These are phyloP conservation scores for Ophiostoma montium DNA, from an alignment of 2,329 filamentous ascomycete species.

Conservation along the genomic window DNA sequence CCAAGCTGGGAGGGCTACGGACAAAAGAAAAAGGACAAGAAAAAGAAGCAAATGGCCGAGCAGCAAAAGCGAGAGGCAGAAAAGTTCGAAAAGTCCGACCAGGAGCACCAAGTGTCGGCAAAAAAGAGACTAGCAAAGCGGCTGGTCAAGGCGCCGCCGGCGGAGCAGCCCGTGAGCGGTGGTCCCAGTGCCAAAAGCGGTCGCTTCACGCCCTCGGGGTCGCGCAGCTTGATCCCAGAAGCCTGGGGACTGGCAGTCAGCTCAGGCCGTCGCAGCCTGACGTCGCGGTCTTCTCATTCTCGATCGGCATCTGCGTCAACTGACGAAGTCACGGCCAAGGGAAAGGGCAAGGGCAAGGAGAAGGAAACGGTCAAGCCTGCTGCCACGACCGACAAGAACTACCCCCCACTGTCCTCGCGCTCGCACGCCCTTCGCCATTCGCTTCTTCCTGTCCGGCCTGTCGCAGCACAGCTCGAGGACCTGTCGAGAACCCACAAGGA, in stretches of 20 bases:
- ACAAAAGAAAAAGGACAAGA: conserved; percentile 37
- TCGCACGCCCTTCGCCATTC: conserved; percentile 18
- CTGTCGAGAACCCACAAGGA: neutral
- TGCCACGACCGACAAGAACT: conserved; percentile 6
- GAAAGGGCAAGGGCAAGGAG: neutral
- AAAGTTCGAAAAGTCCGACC: conserved; percentile 14
- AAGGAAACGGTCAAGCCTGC: neutral
- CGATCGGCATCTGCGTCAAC: neutral
- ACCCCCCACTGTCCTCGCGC: conserved; percentile 20
- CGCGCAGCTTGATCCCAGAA: conserved; percentile 2
- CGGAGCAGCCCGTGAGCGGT: neutral
- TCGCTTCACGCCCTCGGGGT: neutral
- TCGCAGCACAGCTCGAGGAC: conserved; percentile 1
- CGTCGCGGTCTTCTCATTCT: neutral
- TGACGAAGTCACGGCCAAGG: neutral
- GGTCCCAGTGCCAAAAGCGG: neutral
- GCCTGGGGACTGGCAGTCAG: conserved; percentile 3
- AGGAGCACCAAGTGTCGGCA: neutral
- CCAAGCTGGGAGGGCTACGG: conserved; percentile 47
- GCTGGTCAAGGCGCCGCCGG: conserved; percentile 25
- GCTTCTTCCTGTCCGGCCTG: neutral
- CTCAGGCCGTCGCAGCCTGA: neutral
- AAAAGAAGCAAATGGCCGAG: conserved; percentile 31
- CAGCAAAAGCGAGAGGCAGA: conserved; percentile 30
- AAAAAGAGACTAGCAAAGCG: conserved; percentile 19